Evolutionary conservation across 345 rosid genomes (phyloP).

Genomic region (Isatis tinctoria): DNA sequence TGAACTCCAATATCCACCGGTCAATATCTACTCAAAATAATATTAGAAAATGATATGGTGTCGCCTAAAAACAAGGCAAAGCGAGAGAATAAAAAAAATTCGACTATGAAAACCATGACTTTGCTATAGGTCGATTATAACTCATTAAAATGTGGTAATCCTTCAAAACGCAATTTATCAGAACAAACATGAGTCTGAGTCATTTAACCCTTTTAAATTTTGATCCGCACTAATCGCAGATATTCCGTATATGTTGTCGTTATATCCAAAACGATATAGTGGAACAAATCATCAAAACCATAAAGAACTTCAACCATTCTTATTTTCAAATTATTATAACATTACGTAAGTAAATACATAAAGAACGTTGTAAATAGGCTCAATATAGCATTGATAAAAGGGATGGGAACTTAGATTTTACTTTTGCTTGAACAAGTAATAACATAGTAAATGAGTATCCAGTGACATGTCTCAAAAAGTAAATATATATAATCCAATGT

Average conservation of each 20-base stretch:
- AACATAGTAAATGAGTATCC: constrained; percentile 32
- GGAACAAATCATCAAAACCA: too few species aligned
- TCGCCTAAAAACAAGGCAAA: constrained; percentile 39
- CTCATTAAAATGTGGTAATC: too few species aligned
- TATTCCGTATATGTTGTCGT: too few species aligned
- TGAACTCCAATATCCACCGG: constrained; percentile 5
- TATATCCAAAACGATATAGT: too few species aligned
- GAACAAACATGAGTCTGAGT: too few species aligned
- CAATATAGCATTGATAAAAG: constrained; percentile 15
- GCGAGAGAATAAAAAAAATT: too few species aligned
- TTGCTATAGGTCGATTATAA: too few species aligned
- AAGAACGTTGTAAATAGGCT: constrained; percentile 26
- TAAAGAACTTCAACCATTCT: background rate
- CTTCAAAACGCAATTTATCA: too few species aligned
- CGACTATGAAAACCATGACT: too few species aligned
- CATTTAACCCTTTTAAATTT: too few species aligned
- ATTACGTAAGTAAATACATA: constrained; percentile 8
- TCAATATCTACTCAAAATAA: constrained; percentile 22
- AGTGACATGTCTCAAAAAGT: constrained; percentile 39
- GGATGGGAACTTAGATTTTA: background rate
- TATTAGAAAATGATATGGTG: constrained; percentile 32
- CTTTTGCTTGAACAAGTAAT: constrained; percentile 32
- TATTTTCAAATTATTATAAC: background rate
- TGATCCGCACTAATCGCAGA: too few species aligned
- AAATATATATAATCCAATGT: constrained; percentile 26